Evolutionary conservation across 2,329 filamentous ascomycete genomes (phyloP).

Genomic region (Dendryphion nanum): DNA sequence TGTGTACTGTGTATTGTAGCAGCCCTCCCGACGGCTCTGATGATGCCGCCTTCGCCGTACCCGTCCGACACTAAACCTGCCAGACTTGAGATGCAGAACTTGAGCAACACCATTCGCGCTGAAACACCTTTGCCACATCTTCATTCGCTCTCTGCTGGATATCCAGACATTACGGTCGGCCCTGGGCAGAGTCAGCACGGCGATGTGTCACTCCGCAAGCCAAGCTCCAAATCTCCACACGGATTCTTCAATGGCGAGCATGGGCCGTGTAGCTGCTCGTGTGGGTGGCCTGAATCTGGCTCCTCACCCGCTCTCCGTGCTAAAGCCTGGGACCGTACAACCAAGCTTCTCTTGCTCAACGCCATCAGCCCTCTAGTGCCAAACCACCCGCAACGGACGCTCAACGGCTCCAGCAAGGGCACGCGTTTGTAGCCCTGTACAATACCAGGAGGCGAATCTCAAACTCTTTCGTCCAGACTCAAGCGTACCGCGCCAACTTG

Average conservation of each 20-base stretch:
- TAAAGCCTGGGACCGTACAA: slow-evolving; percentile 32
- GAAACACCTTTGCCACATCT: background rate
- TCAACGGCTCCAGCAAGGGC: slow-evolving; percentile 7
- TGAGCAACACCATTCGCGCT: background rate
- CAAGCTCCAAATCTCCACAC: slow-evolving; percentile 34
- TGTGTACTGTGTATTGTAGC: background rate
- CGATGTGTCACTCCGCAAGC: background rate
- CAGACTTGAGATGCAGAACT: background rate
- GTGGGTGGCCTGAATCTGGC: slow-evolving; percentile 25
- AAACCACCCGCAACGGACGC: slow-evolving; percentile 4
- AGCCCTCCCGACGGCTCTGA: background rate
- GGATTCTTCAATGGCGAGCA: slow-evolving; percentile 15
- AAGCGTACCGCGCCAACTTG: background rate
- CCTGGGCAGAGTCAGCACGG: background rate
- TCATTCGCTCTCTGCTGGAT: background rate
- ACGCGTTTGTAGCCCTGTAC: background rate
- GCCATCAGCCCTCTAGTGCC: slow-evolving; percentile 14
- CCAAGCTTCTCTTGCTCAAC: slow-evolving; percentile 19
- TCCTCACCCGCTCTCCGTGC: slow-evolving; percentile 14
- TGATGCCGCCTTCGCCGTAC: background rate
- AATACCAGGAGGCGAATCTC: background rate
- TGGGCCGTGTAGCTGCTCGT: slow-evolving; percentile 21
- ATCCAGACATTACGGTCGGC: background rate
- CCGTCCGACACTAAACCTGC: background rate
- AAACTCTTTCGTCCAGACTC: background rate